phyloP scores from a whole-genome alignment of 345 rosid genomes.

The Rhodamnia argentea region DNA sequence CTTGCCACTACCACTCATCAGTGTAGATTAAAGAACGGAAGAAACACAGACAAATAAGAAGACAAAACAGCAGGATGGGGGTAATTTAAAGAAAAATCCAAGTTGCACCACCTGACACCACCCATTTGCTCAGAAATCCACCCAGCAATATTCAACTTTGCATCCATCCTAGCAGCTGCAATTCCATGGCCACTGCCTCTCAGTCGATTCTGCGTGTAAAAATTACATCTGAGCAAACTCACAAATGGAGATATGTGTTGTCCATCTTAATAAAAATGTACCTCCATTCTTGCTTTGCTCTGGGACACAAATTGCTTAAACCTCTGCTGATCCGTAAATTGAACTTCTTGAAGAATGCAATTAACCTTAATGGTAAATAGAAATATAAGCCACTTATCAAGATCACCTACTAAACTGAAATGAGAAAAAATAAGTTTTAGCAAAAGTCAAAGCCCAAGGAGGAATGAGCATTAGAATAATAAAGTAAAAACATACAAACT shows the following conservation, averaged over 20 bases:
- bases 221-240: background rate
- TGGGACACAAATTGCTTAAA: constrained; percentile 97
- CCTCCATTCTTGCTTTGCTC: constrained; percentile 99
- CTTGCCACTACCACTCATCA: background rate
- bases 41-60: background rate
- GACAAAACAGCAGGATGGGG: background rate
- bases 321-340: constrained; percentile 86
- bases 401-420: background rate
- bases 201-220: constrained; percentile 53
- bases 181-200: constrained; percentile 92
- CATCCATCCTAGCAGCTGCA: constrained; percentile 92
- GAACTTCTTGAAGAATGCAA: constrained; percentile 85
- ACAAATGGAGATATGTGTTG: background rate
- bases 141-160: constrained; percentile 79
- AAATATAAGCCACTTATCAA: background rate
- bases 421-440: background rate
- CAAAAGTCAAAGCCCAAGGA: background rate
- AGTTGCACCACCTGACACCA: constrained; percentile 71
- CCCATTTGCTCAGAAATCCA: constrained; percentile 99
- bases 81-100: background rate
- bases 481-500: background rate
- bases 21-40: background rate
- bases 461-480: background rate
- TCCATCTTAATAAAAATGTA: constrained; percentile 6
- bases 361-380: constrained; percentile 41